Conservation (phyloP, 2,329 filamentous ascomycete genomes). For the Pseudogymnoascus sp. region DNA sequence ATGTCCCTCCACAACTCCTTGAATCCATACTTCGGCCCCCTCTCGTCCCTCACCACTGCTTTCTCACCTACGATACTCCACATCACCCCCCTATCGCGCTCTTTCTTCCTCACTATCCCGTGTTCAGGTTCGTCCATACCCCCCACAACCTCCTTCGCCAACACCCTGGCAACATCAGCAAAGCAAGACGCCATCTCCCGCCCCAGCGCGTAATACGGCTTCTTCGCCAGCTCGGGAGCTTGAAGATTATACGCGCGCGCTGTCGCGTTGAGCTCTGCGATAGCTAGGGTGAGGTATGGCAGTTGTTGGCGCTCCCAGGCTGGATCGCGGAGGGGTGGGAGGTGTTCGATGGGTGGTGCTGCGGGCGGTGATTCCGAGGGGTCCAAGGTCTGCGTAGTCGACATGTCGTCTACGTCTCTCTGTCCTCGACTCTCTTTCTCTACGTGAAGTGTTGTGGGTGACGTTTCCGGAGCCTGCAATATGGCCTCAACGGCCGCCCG, state of each 20-base stretch:
- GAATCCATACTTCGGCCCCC: conserved; percentile 71
- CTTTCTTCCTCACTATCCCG: conserved; percentile 34
- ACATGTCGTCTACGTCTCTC: no score
- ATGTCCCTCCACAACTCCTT: conserved; percentile 85
- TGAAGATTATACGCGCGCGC: conserved; percentile 90
- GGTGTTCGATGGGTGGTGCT: conserved; percentile 19
- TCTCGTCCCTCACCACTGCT: conserved; percentile 64
- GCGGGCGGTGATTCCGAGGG: no score
- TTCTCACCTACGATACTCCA: conserved; percentile 49
- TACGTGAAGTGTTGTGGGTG: no score
- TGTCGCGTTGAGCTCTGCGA: conserved; percentile 69
- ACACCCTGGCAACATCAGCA: conserved; percentile 71
- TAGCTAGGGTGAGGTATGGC: conserved; percentile 66
- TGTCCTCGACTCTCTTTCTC: no score
- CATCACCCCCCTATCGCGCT: conserved; percentile 46
- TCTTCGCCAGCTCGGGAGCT: conserved; percentile 85
- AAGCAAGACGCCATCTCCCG: conserved; percentile 76
- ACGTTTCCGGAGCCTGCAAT: no score
- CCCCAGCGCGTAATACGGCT: conserved; percentile 79
- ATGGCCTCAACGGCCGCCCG: no score
- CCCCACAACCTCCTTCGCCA: conserved; percentile 64
- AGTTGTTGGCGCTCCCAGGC: conserved; percentile 65
- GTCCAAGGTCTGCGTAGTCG: no score
- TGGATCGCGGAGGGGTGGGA: conserved; percentile 66
- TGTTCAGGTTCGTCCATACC: conserved; percentile 46